phyloP scores from a whole-genome alignment of 2,329 filamentous ascomycete species.

The Celoporthe dispersa region DNA sequence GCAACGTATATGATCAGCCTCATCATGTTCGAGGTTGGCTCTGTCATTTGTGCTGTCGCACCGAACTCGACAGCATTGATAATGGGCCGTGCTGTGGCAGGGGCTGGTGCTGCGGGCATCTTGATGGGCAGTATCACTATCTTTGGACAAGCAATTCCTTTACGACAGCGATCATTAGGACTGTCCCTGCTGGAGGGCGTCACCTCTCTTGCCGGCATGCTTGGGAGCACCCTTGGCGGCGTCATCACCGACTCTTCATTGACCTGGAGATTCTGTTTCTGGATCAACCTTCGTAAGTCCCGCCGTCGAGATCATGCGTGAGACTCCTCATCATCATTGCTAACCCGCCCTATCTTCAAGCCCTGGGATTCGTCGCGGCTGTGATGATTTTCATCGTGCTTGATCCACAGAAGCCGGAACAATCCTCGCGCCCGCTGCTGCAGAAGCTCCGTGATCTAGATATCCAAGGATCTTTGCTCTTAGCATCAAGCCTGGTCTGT shows the following conservation, averaged over 20 bases:
- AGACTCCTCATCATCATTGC: not conserved
- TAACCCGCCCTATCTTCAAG: not conserved
- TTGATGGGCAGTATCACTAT: constrained; percentile 18
- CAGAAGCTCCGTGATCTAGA: constrained; percentile 12
- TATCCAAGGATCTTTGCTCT: constrained; percentile 14
- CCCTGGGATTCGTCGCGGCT: constrained; percentile 16
- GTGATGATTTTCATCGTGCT: constrained; percentile 4
- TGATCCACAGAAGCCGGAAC: constrained; percentile 7
- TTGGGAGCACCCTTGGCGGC: constrained; percentile 17
- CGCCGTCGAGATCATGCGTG: not conserved
- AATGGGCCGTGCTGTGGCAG: constrained; percentile 16
- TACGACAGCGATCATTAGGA: constrained; percentile 15
- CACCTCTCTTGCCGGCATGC: constrained; percentile 22
- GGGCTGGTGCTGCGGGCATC: constrained; percentile 13
- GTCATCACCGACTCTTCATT: constrained; percentile 20
- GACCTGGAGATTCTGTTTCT: constrained; percentile 26
- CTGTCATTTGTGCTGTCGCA: constrained; percentile 16
- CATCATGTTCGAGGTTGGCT: constrained; percentile 15
- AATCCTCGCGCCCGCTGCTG: constrained; percentile 1
- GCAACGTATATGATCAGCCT: constrained; percentile 15
- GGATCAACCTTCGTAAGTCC: constrained; percentile 24
- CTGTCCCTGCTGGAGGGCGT: constrained; percentile 17
- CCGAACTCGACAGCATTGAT: constrained; percentile 22
- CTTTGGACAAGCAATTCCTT: constrained; percentile 16
- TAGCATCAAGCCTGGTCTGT: constrained; percentile 15